Base-by-base conservation (phyloP, 352 stramenopile species). In the Phytophthora lateralis region DNA sequence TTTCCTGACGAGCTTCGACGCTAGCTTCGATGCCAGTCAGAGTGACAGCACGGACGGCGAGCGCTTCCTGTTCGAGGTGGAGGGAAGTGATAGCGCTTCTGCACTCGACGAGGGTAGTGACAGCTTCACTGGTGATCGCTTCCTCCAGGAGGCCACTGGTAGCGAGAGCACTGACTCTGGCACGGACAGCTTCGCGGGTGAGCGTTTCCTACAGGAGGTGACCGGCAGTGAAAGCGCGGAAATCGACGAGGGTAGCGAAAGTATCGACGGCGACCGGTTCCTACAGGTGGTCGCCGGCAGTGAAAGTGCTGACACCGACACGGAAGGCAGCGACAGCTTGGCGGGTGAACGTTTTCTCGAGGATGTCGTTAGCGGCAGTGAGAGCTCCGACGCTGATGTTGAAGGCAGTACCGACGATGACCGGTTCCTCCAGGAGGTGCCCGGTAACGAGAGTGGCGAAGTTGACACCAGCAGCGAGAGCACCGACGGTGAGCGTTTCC, bases 1-100 rank as follows among this genome's bases (percentile, higher is more conserved):
- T 0, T 60, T 70, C 30, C n/a, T 57, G 11, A 35, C 46, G 20
- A 56, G 44, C 30, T 39, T 58, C 42, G 59, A 66, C 12, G 58
- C 58, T 20, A 66, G 51, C 17, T 39, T 32, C 14, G 34, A 37
- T 20, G 41, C 41, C n/a, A 56, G 49, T 18, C 21, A 41, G 17
- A 51, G 29, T 14, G 52, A 29, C 8, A 55, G 47, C 24, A 21
- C 24, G 12, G 53, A 50, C 0, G 32, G 53, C 4, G 53, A 60
- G 2, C 53, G 53, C 14, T 60, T 60, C 30, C 35, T 60, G 41
- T 21, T 53, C 15, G 53, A 52, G 42, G 6, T 53, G 7, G 53
- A 60, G 8, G 42, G 41, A 21, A 62, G 55, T n/a, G 35, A 38
- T 20, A 47, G 37, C 24, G 18, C 20, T 2, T 32, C 30, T 4